phyloP scores from a whole-genome alignment of 148 eudicot species.

The Rhododendron ovatum region DNA sequence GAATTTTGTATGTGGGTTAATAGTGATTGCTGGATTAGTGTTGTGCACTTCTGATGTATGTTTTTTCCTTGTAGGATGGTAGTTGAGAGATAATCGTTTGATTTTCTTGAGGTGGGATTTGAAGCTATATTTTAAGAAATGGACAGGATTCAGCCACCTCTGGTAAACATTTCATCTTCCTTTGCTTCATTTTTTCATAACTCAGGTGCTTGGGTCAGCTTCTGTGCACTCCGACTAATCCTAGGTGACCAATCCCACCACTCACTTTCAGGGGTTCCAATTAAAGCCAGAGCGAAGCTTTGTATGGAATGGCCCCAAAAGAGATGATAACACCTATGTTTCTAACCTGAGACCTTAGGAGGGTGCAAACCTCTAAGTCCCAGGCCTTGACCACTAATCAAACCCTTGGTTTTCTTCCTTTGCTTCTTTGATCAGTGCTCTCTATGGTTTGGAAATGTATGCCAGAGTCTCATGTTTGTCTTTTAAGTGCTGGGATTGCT shows the following conservation, averaged over 20 bases:
- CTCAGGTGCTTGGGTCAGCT: neutral
- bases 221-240: neutral
- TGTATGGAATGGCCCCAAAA: neutral
- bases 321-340: too few species aligned
- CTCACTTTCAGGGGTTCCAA: neutral
- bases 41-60: conserved; percentile 1
- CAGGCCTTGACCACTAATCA: too few species aligned
- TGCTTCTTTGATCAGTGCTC: neutral
- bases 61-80: conserved; percentile 7
- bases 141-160: conserved; percentile 75
- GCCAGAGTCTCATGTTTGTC: neutral
- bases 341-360: too few species aligned
- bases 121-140: conserved; percentile 26
- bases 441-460: neutral
- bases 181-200: neutral
- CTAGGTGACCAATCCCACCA: neutral
- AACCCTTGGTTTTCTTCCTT: neutral
- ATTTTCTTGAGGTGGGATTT: conserved; percentile 23
- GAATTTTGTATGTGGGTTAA: neutral
- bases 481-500: neutral
- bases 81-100: conserved; percentile 13
- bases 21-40: neutral
- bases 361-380: too few species aligned
- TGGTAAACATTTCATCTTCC: conserved; percentile 34
- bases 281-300: neutral